phyloP scores from a whole-genome alignment of 139 green algal genomes.

The Microglena sp. region DNA sequence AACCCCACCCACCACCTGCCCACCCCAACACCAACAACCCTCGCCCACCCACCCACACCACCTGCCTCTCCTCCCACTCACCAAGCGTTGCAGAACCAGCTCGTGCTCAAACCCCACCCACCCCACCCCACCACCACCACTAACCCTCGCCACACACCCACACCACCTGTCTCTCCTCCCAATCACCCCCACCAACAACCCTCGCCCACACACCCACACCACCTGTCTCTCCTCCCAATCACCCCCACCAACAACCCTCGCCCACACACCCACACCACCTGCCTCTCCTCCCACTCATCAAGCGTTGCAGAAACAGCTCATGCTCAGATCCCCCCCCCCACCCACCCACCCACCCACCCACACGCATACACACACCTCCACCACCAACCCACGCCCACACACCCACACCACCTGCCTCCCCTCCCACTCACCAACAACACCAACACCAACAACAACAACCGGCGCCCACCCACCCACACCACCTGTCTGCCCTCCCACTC shows the following conservation, averaged over 20 bases:
- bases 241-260: background rate
- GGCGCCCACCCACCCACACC: too few species aligned
- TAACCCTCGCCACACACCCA: background rate
- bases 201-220: conserved; percentile 9
- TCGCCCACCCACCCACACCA: background rate
- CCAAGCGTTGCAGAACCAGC: background rate
- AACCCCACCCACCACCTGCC: conserved; percentile 1
- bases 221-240: too few species aligned
- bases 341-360: conserved; percentile 8
- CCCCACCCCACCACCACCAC: conserved; percentile 3
- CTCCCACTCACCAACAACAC: background rate
- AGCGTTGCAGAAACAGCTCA: background rate
- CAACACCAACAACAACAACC: background rate
- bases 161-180: background rate
- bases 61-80: background rate
- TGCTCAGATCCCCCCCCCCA: background rate
- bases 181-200: background rate
- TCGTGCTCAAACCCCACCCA: too few species aligned
- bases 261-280: conserved; percentile 7
- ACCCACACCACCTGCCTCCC: background rate
- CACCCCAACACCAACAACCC: conserved; percentile 2
- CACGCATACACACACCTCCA: conserved; percentile 10
- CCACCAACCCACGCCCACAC: background rate
- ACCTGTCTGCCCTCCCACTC: too few species aligned
- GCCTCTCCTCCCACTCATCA: background rate